Base-by-base conservation (phyloP, 1,139 yeast genomes). In the Eremothecium cymbalariae region DNA sequence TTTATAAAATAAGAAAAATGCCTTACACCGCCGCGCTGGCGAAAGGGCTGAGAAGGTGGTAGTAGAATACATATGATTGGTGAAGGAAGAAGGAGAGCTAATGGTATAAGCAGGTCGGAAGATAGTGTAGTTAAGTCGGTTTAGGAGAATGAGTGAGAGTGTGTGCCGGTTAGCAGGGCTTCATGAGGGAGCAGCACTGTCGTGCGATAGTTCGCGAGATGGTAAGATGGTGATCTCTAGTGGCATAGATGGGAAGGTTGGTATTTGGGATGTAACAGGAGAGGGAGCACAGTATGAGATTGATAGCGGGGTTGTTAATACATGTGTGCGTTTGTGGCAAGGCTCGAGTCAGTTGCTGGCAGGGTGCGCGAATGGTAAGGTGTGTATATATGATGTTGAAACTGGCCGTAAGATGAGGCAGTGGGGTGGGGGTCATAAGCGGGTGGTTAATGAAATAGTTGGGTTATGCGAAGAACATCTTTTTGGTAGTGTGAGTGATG, bases 401-500 rank as follows among this genome's bases (percentile, higher is more conserved):
- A 70, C 77, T 2, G 84, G 85, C 2, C 60, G 79, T 28, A 77
- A 72, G 42, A 71, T 72, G 21, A 55, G 54, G 16, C 73, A 70
- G 2, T n/a, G n/a, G n/a, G n/a, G n/a, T n/a, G n/a, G n/a, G n/a
- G n/a, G n/a, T n/a, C 83, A 78, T 47, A 61, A 59, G 4, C 62
- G 63, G n/a, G 64, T 69, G 12, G 74, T 80, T 3, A 81, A 82
- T 48, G 69, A 77, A 42, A 56, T 81, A 1, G 65, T 55, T 23
- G 48, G 50, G 17, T 51, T 58, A 31, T n/a, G n/a, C n/a, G 51
- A 65, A 6, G 50, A 58, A 3, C 59, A 60, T 16, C 31, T 57
- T n/a, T 46, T 70, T 4, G 63, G 68, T 3, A 68, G 79, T 19
- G 85, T 73, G 3, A 67, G 77, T 12, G 94, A 83, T 48, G 86